A percentile compares a stretch with the other conserved stretches of the same genome.
These are phyloP conservation scores for Hyphopichia pseudoburtonii DNA, from an alignment of 1,139 yeast genomes.

Conservation along the genomic window DNA sequence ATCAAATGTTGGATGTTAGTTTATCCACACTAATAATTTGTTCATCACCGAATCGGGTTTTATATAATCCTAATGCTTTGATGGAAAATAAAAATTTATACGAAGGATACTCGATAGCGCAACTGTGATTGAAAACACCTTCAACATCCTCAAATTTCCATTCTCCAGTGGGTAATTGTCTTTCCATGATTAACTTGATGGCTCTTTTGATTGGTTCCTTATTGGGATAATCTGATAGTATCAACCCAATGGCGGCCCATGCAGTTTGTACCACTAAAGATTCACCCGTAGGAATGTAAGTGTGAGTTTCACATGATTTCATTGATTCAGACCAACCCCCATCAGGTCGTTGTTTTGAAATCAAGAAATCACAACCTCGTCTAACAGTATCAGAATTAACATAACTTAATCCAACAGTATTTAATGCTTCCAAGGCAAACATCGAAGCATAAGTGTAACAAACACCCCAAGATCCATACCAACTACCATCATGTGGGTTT, in stretches of 20 bases:
- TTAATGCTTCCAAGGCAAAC: slow-evolving; percentile 95
- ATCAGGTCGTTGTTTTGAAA: slow-evolving; percentile 71
- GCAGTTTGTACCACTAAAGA: slow-evolving; percentile 88
- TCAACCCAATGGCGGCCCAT: slow-evolving; percentile 84
- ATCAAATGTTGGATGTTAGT: too few species aligned
- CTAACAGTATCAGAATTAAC: slow-evolving; percentile 59
- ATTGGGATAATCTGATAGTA: slow-evolving; percentile 81
- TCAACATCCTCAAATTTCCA: slow-evolving; percentile 86
- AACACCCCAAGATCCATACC: slow-evolving; percentile 99
- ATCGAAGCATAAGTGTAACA: slow-evolving; percentile 95
- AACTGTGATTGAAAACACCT: slow-evolving; percentile 91
- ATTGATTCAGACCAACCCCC: slow-evolving; percentile 98
- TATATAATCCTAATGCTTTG: slow-evolving; percentile 86
- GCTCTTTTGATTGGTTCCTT: slow-evolving; percentile 62
- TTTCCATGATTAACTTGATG: slow-evolving; percentile 57
- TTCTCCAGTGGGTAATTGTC: slow-evolving; percentile 78
- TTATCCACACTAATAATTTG: too few species aligned
- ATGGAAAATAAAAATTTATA: slow-evolving; percentile 88
- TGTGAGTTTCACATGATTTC: slow-evolving; percentile 79
- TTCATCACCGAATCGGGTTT: slow-evolving; percentile 30
- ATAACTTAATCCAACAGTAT: slow-evolving; percentile 66
- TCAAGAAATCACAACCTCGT: slow-evolving; percentile 83
- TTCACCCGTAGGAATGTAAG: slow-evolving; percentile 59
- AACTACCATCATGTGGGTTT: slow-evolving; percentile 72
- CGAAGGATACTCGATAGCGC: slow-evolving; percentile 95